phyloP scores from a whole-genome alignment of 176 grass and related monocot genomes.

The Ampelocalamus luodianensis region DNA sequence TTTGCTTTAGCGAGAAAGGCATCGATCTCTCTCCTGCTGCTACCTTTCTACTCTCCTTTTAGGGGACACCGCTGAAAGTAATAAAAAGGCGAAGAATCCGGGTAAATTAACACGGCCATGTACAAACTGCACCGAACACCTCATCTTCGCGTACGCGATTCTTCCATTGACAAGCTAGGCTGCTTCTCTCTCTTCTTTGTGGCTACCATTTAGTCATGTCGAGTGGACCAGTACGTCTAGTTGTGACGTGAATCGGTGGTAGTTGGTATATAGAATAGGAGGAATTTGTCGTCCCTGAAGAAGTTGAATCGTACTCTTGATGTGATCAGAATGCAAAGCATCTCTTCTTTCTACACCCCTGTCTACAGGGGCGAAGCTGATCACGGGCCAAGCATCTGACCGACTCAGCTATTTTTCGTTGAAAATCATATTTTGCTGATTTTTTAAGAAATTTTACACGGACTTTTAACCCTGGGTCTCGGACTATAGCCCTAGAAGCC shows the following conservation, averaged over 20 bases:
- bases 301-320: neutral
- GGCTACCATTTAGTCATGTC: constrained; percentile 21
- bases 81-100: neutral
- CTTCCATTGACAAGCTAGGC: constrained; percentile 21
- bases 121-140: neutral
- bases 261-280: constrained; percentile 13
- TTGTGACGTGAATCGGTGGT: constrained; percentile 31
- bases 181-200: too few species aligned
- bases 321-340: constrained; percentile 34
- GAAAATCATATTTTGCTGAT: too few species aligned
- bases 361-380: too few species aligned
- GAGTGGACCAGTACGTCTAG: neutral
- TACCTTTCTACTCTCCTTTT: constrained; percentile 37
- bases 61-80: constrained; percentile 37
- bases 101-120: constrained; percentile 19
- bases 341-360: constrained; percentile 11
- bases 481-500: too few species aligned
- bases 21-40: neutral
- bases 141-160: neutral
- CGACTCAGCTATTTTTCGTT: too few species aligned
- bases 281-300: neutral
- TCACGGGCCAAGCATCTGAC: too few species aligned
- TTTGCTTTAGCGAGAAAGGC: neutral
- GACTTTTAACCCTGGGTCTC: too few species aligned
- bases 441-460: too few species aligned